phyloP scores from a whole-genome alignment of 768 basidiomycete species.

The Auricularia sp. region DNA sequence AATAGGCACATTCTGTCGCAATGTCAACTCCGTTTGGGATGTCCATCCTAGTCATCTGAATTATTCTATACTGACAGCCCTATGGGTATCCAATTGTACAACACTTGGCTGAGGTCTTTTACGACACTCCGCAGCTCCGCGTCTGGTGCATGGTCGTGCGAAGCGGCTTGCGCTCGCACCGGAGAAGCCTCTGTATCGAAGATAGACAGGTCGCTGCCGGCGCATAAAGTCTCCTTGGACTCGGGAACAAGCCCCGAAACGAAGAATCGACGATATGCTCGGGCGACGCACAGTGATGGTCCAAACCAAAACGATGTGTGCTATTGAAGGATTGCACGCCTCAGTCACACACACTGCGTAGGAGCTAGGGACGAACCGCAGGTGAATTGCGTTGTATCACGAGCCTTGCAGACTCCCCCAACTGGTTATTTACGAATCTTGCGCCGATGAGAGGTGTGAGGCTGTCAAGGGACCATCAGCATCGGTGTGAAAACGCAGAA shows the following conservation, averaged over 20 bases:
- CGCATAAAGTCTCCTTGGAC: background rate
- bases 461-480: background rate
- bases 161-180: background rate
- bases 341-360: background rate
- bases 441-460: background rate
- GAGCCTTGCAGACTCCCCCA: background rate
- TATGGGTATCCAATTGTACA: background rate
- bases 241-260: background rate
- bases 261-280: background rate
- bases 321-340: background rate
- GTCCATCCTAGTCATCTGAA: background rate
- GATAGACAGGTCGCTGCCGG: background rate
- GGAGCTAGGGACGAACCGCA: background rate
- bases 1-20: no score
- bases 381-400: background rate
- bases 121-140: background rate
- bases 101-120: background rate
- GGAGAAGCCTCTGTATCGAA: background rate
- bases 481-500: background rate
- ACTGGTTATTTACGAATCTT: background rate
- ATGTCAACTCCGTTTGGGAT: no score
- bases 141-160: background rate
- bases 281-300: background rate
- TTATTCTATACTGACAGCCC: background rate
- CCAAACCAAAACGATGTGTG: background rate